Evolutionary conservation across 2,329 filamentous ascomycete species (phyloP).

Genomic region (Sporothrix mexicana): DNA sequence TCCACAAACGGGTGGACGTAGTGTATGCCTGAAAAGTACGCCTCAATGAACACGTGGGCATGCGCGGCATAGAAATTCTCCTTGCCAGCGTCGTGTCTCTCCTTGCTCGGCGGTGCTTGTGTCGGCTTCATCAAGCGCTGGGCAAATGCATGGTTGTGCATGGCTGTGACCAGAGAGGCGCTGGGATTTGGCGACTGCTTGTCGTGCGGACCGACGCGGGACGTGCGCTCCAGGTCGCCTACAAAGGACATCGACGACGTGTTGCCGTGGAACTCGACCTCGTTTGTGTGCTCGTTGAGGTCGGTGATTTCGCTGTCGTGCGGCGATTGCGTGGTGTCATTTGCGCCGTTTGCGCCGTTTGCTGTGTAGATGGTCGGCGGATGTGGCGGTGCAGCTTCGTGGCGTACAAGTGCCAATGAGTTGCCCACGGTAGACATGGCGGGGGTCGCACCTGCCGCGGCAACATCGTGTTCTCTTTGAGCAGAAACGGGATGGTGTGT

Average conservation of each 20-base stretch:
- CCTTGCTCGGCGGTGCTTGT: neutral
- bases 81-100: neutral
- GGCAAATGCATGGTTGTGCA: neutral
- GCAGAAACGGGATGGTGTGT: neutral
- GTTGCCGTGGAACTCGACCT: constrained; percentile 3
- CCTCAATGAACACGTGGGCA: neutral
- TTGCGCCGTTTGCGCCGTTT: neutral
- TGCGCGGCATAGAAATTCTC: neutral
- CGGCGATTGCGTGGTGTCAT: neutral
- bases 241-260: neutral
- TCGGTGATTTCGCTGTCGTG: constrained; percentile 7
- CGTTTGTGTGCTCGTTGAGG: constrained; percentile 1
- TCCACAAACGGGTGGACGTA: constrained; percentile 4
- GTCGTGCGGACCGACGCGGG: neutral
- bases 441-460: neutral
- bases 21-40: neutral
- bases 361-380: neutral
- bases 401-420: neutral
- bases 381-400: neutral
- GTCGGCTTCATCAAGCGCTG: neutral
- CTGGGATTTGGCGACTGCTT: constrained; percentile 5
- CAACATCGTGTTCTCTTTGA: neutral
- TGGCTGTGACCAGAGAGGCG: neutral
- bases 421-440: neutral
- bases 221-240: neutral